These are phyloP conservation scores for Fraxinus floribunda DNA, from an alignment of 305 asterid genomes.

Conservation along the genomic window DNA sequence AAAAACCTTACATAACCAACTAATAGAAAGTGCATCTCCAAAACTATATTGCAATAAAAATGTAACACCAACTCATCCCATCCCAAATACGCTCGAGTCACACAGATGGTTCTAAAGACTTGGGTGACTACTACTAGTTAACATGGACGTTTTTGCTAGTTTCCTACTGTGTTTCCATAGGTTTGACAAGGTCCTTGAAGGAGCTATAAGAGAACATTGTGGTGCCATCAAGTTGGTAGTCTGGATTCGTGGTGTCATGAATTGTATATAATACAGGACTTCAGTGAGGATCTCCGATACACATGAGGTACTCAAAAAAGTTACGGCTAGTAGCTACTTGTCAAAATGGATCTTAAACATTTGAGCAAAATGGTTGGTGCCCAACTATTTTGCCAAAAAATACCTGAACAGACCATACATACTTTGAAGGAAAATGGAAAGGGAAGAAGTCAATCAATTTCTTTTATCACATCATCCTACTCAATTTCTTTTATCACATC, in stretches of 20 bases:
- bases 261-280: background rate
- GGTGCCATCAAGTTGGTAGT: slow-evolving; percentile 1
- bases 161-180: background rate
- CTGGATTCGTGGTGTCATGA: background rate
- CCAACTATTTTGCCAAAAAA: background rate
- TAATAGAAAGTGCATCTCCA: background rate
- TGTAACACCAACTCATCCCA: background rate
- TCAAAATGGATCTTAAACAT: background rate
- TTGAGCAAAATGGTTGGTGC: slow-evolving; percentile 10
- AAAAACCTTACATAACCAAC: background rate
- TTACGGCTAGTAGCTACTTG: background rate
- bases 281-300: background rate
- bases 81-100: background rate
- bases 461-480: too few species aligned
- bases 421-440: background rate
- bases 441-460: background rate
- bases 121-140: background rate
- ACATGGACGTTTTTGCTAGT: background rate
- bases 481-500: background rate
- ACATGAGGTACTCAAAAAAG: background rate
- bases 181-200: background rate
- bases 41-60: background rate
- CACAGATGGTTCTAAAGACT: background rate
- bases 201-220: background rate
- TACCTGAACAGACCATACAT: background rate